Conservation (phyloP, 352 stramenopile genomes). For the Pythium rhizo-oryzae region DNA sequence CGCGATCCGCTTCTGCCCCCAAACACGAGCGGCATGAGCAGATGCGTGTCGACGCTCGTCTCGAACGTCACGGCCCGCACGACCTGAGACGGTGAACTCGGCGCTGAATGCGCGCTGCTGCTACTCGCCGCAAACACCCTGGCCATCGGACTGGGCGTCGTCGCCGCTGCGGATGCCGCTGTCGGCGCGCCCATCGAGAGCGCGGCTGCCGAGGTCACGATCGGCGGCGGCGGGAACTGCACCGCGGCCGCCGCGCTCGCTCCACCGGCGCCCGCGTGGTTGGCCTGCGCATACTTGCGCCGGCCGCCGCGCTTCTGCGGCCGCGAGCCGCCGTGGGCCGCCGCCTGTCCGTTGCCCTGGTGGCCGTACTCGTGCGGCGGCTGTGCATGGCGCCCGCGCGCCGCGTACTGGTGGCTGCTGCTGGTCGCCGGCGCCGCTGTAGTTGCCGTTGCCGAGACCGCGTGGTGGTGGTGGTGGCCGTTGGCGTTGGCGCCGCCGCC, state of each 20-base stretch:
- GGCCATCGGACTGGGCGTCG: constrained; percentile 10
- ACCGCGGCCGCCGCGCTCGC: not conserved
- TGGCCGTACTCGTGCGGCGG: no score
- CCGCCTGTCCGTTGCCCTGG: no score
- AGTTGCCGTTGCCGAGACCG: not conserved
- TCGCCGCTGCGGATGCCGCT: not conserved
- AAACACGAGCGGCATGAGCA: constrained; percentile 52
- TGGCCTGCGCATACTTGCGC: constrained; percentile 9
- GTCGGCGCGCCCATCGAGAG: not conserved
- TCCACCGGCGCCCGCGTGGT: no score
- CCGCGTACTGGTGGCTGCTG: constrained; percentile 1
- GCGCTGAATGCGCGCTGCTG: not conserved
- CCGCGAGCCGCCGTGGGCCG: not conserved
- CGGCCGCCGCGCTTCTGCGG: constrained; percentile 25
- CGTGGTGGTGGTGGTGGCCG: not conserved
- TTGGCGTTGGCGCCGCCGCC: no score
- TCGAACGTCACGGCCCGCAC: constrained; percentile 39
- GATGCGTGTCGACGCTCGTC: constrained; percentile 44
- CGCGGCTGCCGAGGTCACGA: constrained; percentile 11
- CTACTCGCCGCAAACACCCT: not conserved
- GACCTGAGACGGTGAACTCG: constrained; percentile 9
- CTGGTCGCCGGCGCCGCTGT: not conserved
- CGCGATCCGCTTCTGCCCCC: constrained; percentile 44
- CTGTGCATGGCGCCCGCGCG: not conserved
- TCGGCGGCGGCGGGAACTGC: constrained; percentile 21